Evolutionary conservation across 2,329 filamentous ascomycete genomes (phyloP).

Genomic region (Xylariaceae sp.): DNA sequence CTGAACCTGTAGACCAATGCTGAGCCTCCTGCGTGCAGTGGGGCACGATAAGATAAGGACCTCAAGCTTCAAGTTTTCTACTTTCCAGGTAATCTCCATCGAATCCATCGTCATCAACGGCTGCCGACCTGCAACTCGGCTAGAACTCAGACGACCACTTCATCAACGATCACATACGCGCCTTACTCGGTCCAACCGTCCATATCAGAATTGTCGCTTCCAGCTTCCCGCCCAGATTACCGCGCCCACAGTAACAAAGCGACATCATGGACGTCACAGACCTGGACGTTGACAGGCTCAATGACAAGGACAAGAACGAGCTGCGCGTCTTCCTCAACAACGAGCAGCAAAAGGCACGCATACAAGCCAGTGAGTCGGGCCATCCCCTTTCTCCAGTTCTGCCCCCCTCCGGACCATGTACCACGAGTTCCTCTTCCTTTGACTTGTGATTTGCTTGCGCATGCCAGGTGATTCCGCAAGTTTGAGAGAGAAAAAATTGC

Average conservation of each 20-base stretch:
- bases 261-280: conserved; percentile 34
- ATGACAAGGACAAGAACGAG: conserved; percentile 78
- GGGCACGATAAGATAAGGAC: conserved; percentile 17
- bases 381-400: conserved; percentile 40
- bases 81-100: too few species aligned
- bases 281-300: conserved; percentile 62
- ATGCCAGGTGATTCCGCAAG: background rate
- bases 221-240: background rate
- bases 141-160: too few species aligned
- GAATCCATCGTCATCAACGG: too few species aligned
- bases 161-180: too few species aligned
- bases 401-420: conserved; percentile 17
- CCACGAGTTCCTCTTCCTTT: background rate
- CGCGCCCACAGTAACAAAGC: conserved; percentile 4
- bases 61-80: background rate
- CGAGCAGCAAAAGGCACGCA: conserved; percentile 77
- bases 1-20: too few species aligned
- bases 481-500: background rate
- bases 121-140: too few species aligned
- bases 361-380: conserved; percentile 51
- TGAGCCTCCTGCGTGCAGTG: background rate
- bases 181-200: too few species aligned
- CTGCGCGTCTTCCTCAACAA: conserved; percentile 80
- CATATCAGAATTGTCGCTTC: too few species aligned
- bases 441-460: background rate